A percentile compares a stretch with the other conserved stretches of the same genome.
These are phyloP conservation scores for Chlorella variabilis DNA, from an alignment of 163 green algal genomes.

Conservation along the genomic window DNA sequence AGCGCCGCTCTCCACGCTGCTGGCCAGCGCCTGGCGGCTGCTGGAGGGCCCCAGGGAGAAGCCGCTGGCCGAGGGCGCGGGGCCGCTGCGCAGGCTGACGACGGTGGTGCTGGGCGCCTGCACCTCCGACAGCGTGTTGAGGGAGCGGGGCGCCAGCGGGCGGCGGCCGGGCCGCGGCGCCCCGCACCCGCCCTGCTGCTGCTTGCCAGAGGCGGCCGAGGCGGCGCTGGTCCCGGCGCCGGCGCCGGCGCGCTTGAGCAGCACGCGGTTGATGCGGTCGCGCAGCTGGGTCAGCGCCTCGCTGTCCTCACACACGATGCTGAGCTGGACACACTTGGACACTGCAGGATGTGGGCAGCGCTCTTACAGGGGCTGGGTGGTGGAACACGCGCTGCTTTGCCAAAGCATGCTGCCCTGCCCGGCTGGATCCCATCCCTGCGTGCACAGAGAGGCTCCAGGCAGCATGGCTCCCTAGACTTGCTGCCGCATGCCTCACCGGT, in stretches of 20 bases:
- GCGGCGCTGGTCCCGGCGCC: not conserved
- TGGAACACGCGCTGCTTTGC: not conserved
- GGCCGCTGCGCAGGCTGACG: slow-evolving; percentile 1
- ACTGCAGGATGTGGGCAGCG: not conserved
- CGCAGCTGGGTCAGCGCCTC: slow-evolving; percentile 20
- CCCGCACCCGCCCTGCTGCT: not conserved
- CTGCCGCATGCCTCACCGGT: slow-evolving; percentile 24
- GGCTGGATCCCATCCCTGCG: no score
- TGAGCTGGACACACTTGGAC: slow-evolving; percentile 39
- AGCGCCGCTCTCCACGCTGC: slow-evolving; percentile 12
- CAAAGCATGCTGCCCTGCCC: no score
- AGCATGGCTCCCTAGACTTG: no score
- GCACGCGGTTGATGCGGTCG: slow-evolving; percentile 2
- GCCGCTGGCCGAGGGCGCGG: not conserved
- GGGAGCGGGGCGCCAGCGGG: slow-evolving; percentile 24
- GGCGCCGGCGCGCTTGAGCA: not conserved
- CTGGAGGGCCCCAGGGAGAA: slow-evolving; percentile 10
- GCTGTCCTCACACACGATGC: slow-evolving; percentile 27
- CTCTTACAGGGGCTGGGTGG: not conserved
- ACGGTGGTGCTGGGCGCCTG: not conserved
- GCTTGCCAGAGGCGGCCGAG: not conserved
- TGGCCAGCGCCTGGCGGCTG: slow-evolving; percentile 4
- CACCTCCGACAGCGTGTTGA: not conserved
- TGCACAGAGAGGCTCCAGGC: no score
- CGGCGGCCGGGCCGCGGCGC: not conserved